Evolutionary conservation across 805 yeast genomes (phyloP).

Genomic region (Candida germanica): DNA sequence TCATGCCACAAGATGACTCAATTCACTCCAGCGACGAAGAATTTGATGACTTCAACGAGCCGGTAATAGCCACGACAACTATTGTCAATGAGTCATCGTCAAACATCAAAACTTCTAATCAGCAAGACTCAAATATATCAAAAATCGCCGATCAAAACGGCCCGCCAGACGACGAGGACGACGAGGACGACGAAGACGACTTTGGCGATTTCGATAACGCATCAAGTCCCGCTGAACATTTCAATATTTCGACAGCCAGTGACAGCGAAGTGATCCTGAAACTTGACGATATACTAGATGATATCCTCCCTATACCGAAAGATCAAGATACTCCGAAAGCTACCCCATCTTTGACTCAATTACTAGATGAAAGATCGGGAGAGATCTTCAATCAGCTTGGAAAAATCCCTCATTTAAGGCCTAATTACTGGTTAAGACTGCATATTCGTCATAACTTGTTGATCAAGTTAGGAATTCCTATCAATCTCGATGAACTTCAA

Average conservation of each 20-base stretch:
- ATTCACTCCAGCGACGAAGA: constrained; percentile 3
- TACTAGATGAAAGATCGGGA: constrained; percentile 33
- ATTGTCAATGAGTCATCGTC: too few relatives aligned
- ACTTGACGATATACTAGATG: constrained; percentile 1
- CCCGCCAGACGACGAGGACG: constrained; percentile 28
- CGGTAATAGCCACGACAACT: constrained; percentile 11
- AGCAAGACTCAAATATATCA: too few relatives aligned
- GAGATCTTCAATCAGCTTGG: constrained; percentile 48
- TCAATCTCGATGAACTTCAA: constrained; percentile 57
- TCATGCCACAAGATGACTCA: background rate
- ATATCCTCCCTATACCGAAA: background rate
- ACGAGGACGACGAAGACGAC: constrained; percentile 28
- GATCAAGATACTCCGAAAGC: background rate
- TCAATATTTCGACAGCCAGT: too few relatives aligned
- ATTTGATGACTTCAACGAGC: constrained; percentile 10
- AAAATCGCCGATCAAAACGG: too few relatives aligned
- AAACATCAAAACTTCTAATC: too few relatives aligned
- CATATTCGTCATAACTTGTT: constrained; percentile 61
- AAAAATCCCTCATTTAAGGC: constrained; percentile 46
- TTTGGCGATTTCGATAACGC: constrained; percentile 40
- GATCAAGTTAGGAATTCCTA: constrained; percentile 67
- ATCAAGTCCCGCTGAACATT: too few relatives aligned
- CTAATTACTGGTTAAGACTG: constrained; percentile 69
- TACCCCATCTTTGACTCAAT: background rate
- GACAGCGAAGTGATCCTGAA: background rate